phyloP scores from a whole-genome alignment of 805 yeast genomes.

The Lachancea fermentati region DNA sequence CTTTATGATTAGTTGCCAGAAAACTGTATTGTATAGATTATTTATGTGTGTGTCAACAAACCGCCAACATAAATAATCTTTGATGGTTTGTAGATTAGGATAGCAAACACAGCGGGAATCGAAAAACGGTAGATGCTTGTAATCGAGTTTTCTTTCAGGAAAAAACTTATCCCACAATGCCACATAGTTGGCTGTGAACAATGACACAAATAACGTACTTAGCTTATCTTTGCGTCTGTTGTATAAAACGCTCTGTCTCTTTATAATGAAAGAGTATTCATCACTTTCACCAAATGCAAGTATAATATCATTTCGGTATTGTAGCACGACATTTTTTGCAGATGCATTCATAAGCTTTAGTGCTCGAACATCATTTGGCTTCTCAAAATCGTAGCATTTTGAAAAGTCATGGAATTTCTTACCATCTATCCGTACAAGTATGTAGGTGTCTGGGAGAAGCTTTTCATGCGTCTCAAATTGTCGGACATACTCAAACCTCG shows the following conservation, averaged over 20 bases:
- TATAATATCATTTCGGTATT: constrained; percentile 61
- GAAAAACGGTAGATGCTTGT: constrained; percentile 69
- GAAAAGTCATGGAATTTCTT: constrained; percentile 89
- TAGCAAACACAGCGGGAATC: constrained; percentile 88
- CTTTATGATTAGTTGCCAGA: constrained; percentile 75
- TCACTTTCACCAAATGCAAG: constrained; percentile 94
- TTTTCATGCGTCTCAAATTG: constrained; percentile 68
- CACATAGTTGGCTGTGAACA: constrained; percentile 73
- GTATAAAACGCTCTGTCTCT: constrained; percentile 58
- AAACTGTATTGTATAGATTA: constrained; percentile 86
- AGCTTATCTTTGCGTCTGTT: constrained; percentile 80
- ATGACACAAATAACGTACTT: constrained; percentile 73
- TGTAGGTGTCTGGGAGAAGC: constrained; percentile 73
- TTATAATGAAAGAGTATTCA: constrained; percentile 80
- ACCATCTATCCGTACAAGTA: constrained; percentile 87
- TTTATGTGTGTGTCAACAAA: constrained; percentile 96
- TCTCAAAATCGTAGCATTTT: constrained; percentile 61
- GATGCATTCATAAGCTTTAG: constrained; percentile 74
- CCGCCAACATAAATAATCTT: constrained; percentile 90
- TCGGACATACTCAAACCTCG: constrained; percentile 82
- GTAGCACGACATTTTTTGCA: constrained; percentile 58
- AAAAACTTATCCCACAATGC: constrained; percentile 60
- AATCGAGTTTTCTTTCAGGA: constrained; percentile 42
- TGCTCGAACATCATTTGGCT: constrained; percentile 85
- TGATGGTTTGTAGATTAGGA: constrained; percentile 54